Conservation (phyloP, 2,329 filamentous ascomycete genomes). For the Arthrobotrys iridis region DNA sequence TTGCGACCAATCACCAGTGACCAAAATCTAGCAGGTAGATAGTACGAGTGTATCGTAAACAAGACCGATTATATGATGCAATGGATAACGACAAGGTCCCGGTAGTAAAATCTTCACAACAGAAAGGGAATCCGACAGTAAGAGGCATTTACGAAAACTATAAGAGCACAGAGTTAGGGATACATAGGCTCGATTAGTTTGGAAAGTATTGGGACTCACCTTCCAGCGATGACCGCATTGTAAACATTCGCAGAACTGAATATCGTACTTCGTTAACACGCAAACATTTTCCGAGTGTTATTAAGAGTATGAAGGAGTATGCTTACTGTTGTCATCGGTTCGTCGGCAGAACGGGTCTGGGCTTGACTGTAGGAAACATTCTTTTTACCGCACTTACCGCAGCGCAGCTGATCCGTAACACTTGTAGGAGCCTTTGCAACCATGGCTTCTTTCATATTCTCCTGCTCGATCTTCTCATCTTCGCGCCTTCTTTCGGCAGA, state of each 20-base stretch:
- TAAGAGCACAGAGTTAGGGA: not conserved
- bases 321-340: slow-evolving; percentile 78
- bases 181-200: not conserved
- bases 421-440: slow-evolving; percentile 91
- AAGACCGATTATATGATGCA: not conserved
- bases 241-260: slow-evolving; percentile 74
- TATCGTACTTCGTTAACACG: not conserved
- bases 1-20: not conserved
- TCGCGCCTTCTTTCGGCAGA: slow-evolving; percentile 80
- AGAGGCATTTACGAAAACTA: not conserved
- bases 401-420: slow-evolving; percentile 86
- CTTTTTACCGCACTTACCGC: slow-evolving; percentile 90
- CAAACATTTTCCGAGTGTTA: not conserved
- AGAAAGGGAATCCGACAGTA: not conserved
- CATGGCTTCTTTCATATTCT: slow-evolving; percentile 98
- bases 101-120: not conserved
- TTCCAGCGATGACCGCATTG: slow-evolving; percentile 77
- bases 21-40: not conserved
- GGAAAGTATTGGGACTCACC: slow-evolving; percentile 64
- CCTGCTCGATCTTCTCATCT: slow-evolving; percentile 79
- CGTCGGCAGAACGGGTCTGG: slow-evolving; percentile 93
- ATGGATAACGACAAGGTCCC: not conserved
- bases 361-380: slow-evolving; percentile 96
- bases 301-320: not conserved
- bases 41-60: not conserved